These are phyloP conservation scores for Collariella sp. DNA, from an alignment of 495 filamentous ascomycete genomes.

Conservation along the genomic window DNA sequence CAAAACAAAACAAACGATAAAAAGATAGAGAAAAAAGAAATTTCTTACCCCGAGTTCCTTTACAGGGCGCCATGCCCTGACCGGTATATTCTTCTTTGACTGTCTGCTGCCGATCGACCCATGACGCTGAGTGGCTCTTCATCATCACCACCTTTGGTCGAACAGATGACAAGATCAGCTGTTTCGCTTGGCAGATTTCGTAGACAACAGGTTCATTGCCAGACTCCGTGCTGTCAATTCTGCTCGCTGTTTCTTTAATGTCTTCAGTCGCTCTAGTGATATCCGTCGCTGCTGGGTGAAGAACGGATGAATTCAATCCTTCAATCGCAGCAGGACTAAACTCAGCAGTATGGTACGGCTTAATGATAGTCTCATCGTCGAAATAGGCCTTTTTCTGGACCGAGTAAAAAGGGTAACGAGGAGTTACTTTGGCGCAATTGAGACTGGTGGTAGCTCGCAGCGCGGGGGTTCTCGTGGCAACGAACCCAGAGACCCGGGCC, in stretches of 20 bases:
- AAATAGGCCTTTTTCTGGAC: background rate
- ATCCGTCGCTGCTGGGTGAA: background rate
- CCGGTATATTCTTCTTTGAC: background rate
- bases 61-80: background rate
- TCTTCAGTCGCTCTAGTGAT: background rate
- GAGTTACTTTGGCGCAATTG: background rate
- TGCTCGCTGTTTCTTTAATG: too few species aligned
- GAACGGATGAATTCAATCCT: background rate
- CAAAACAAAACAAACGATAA: background rate
- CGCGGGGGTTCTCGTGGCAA: background rate
- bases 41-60: background rate
- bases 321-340: background rate
- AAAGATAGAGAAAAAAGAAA: background rate
- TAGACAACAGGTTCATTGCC: background rate
- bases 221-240: background rate
- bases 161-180: background rate
- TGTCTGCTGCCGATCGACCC: background rate
- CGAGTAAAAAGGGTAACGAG: background rate
- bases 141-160: background rate
- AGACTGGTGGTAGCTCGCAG: background rate
- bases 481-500: background rate
- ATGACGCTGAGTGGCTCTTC: background rate
- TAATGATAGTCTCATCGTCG: background rate
- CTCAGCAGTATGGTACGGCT: background rate
- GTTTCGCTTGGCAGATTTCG: conserved; percentile 3